Percentiles rank a stretch among this genome's conserved stretches.
Evolutionary conservation across 352 stramenopile species (phyloP).

Genomic region (Pythium vanterpoolii): DNA sequence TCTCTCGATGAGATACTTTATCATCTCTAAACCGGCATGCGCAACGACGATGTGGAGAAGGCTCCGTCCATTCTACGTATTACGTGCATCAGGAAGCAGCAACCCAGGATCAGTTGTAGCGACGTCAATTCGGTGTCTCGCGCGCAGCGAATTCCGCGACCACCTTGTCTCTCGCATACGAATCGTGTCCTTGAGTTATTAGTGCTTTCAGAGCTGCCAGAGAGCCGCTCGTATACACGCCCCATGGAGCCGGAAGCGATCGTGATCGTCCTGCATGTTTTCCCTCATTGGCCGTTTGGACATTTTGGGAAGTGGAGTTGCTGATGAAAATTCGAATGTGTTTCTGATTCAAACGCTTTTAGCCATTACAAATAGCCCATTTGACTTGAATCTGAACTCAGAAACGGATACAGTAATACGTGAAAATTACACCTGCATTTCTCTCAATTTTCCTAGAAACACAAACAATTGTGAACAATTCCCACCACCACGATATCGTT

Average conservation of each 20-base stretch:
- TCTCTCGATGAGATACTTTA: background rate
- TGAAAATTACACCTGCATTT: no score
- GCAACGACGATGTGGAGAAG: conserved; percentile 3
- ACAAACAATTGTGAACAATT: no score
- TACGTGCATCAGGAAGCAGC: background rate
- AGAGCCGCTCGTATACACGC: background rate
- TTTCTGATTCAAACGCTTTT: no score
- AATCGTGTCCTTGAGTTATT: background rate
- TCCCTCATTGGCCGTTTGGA: background rate
- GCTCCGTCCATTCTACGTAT: background rate
- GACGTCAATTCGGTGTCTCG: background rate
- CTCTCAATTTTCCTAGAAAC: no score
- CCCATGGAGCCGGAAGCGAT: background rate
- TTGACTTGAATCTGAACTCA: no score
- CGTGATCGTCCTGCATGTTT: conserved; percentile 2
- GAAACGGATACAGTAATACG: no score
- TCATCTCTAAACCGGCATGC: background rate
- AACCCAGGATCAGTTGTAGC: background rate
- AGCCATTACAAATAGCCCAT: no score
- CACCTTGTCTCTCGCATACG: background rate
- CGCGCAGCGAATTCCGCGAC: background rate
- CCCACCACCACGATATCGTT: no score
- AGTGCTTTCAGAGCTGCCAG: background rate
- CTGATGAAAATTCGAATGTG: background rate
- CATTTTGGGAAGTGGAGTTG: background rate